Evolutionary conservation across 345 rosid species (phyloP), one percentile per base, ranked within the genome.

Genomic region (Citrus unshiu): DNA sequence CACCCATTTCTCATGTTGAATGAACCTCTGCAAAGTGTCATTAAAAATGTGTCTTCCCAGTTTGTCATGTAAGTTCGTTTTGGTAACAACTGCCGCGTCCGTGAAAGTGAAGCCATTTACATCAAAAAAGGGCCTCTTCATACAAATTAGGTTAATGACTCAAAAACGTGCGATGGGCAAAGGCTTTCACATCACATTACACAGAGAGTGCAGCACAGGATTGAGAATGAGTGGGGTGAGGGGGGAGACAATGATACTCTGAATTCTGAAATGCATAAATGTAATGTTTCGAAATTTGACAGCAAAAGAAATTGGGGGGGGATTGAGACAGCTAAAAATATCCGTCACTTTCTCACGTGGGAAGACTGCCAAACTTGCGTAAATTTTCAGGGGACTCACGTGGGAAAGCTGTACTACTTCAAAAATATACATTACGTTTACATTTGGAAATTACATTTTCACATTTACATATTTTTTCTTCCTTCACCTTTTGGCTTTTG

Each of bases 371-470:
- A 9, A 68, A 39, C 14, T 6, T 35, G 1, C 1, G 43, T 32
- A 62, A 74, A 74, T 32, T 2, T 40, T 43, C 25, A 34, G 69
- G 19, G n/a, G 46, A 43, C 78, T 49, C 78, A 49, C 62, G 78
- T 75, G 78, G 78, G 71, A 56, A 51, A 2, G 0, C 71, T 1
- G 14, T 1, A 27, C 58, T 43, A 43, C 18, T 43, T 40, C 77
- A 62, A 43, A 43, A 10, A 14, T 51, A 40, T 27, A 8, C 74
- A 49, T 49, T 6, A 7, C 24, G 10, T 9, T 74, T 12, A 46
- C 51, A 46, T 13, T 46, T 46, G 51, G 51, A 46, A 46, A 46
- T 13, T 46, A 54, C 58, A 54, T 54, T 18, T 54, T 30, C 4
- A 4, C 24, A 4, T 22, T 46, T 46, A 27, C 22, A 13, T 16